A percentile compares a stretch with the other conserved stretches of the same genome.
Conservation (phyloP, 768 basidiomycete species). For the Rhizopogon salebrosus region DNA sequence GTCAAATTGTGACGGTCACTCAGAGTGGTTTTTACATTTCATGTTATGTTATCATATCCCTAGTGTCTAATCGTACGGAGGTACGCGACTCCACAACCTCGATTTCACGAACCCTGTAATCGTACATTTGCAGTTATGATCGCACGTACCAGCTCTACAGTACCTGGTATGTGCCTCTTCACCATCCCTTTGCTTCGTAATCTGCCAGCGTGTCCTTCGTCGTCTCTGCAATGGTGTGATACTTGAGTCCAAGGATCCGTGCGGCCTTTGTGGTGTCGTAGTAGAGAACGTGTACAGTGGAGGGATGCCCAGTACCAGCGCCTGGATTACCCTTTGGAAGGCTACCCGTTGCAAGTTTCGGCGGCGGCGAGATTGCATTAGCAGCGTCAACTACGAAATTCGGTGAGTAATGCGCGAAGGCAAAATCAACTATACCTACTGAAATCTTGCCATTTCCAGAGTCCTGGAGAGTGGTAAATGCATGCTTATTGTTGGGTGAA, state of each 20-base stretch:
- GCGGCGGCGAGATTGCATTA: conserved; percentile 27
- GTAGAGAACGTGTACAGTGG: conserved; percentile 18
- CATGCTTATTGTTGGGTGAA: not conserved
- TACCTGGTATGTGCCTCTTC: not conserved
- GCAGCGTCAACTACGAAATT: conserved; percentile 31
- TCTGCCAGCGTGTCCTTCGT: conserved; percentile 37
- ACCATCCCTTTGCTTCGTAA: conserved; percentile 41
- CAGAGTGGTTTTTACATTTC: too few species aligned
- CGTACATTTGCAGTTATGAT: not conserved
- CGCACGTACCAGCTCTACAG: not conserved
- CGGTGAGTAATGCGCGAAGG: not conserved
- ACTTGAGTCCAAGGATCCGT: conserved; percentile 38
- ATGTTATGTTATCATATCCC: too few species aligned
- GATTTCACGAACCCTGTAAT: too few species aligned
- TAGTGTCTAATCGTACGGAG: too few species aligned
- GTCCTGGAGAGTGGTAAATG: conserved; percentile 9
- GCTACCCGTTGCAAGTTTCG: conserved; percentile 19
- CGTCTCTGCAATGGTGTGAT: conserved; percentile 34
- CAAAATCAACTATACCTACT: conserved; percentile 10
- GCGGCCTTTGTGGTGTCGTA: conserved; percentile 35
- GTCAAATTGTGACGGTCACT: too few species aligned
- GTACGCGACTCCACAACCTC: too few species aligned
- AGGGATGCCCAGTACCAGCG: conserved; percentile 20
- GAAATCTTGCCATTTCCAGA: conserved; percentile 28
- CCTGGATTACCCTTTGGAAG: conserved; percentile 32